These are phyloP conservation scores for Phialophora verrucosa DNA, from an alignment of 2,329 filamentous ascomycete species.

Conservation along the genomic window DNA sequence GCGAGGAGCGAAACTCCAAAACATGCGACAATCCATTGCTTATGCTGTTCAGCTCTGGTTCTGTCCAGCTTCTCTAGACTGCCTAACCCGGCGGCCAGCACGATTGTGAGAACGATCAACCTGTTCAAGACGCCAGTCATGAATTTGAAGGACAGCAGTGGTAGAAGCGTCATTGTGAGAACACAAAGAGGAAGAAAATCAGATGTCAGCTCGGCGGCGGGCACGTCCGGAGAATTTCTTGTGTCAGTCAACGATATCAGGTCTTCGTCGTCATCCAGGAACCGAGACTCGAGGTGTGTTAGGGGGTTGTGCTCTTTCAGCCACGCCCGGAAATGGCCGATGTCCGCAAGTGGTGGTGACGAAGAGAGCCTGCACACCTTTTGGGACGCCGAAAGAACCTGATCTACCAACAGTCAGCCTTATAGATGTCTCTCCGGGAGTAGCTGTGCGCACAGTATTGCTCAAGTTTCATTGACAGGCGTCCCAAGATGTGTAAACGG, in stretches of 20 bases:
- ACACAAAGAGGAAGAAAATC: constrained; percentile 30
- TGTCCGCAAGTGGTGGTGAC: constrained; percentile 25
- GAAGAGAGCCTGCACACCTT: constrained; percentile 30
- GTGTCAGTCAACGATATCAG: constrained; percentile 37
- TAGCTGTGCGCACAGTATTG: constrained; percentile 62
- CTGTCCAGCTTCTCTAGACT: constrained; percentile 31
- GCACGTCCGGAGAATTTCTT: constrained; percentile 5
- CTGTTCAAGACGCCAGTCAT: constrained; percentile 35
- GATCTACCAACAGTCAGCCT: constrained; percentile 35
- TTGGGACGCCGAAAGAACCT: constrained; percentile 40
- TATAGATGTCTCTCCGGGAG: not conserved
- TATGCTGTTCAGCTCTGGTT: constrained; percentile 28
- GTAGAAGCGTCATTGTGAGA: constrained; percentile 33
- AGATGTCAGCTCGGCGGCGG: not conserved
- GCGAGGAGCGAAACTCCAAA: constrained; percentile 34
- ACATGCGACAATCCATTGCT: constrained; percentile 34
- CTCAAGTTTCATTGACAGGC: constrained; percentile 63
- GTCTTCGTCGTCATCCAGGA: constrained; percentile 59
- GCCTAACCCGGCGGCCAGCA: constrained; percentile 31
- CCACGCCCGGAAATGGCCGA: constrained; percentile 58
- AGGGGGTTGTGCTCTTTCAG: constrained; percentile 59
- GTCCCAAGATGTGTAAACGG: constrained; percentile 60
- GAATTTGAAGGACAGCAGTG: constrained; percentile 37
- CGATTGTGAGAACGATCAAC: constrained; percentile 33
- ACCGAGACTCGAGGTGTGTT: constrained; percentile 57